phyloP scores from a whole-genome alignment of 352 stramenopile species.

The Globisporangium recalcitrans region DNA sequence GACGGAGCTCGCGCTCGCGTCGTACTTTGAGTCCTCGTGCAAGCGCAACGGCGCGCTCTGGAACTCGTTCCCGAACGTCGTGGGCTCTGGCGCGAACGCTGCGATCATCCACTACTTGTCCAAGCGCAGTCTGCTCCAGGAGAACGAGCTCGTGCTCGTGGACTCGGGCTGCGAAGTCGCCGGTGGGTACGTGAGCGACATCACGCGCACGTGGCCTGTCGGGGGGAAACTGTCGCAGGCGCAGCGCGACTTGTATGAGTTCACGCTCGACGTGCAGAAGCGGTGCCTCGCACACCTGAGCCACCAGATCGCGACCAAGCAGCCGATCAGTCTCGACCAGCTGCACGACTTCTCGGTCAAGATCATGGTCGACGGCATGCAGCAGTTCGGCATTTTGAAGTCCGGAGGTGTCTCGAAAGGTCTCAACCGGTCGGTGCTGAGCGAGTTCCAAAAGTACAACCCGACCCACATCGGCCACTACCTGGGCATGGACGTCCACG shows the following conservation, averaged over 20 bases:
- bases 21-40: slow-evolving; percentile 62
- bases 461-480: slow-evolving; percentile 85
- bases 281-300: slow-evolving; percentile 54
- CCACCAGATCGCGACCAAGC: slow-evolving; percentile 36
- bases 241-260: slow-evolving; percentile 66
- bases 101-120: slow-evolving; percentile 81
- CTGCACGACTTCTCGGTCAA: slow-evolving; percentile 70
- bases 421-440: slow-evolving; percentile 30
- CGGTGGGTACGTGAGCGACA: slow-evolving; percentile 76
- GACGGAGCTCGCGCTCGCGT: slow-evolving; percentile 65
- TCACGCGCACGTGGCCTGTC: slow-evolving; percentile 77
- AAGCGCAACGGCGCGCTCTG: slow-evolving; percentile 73
- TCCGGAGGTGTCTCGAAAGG: slow-evolving; percentile 5
- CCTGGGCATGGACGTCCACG: slow-evolving; percentile 79
- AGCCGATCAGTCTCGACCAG: slow-evolving; percentile 61
- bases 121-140: slow-evolving; percentile 53
- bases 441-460: slow-evolving; percentile 79
- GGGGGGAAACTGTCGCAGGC: slow-evolving; percentile 35
- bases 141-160: slow-evolving; percentile 78
- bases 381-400: slow-evolving; percentile 58
- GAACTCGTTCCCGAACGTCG: slow-evolving; percentile 83
- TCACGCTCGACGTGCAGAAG: slow-evolving; percentile 77
- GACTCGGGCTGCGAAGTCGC: slow-evolving; percentile 79
- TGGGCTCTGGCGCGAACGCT: slow-evolving; percentile 69
- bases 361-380: slow-evolving; percentile 63